phyloP scores from a whole-genome alignment of 805 yeast genomes.

The Candida nemodendra region DNA sequence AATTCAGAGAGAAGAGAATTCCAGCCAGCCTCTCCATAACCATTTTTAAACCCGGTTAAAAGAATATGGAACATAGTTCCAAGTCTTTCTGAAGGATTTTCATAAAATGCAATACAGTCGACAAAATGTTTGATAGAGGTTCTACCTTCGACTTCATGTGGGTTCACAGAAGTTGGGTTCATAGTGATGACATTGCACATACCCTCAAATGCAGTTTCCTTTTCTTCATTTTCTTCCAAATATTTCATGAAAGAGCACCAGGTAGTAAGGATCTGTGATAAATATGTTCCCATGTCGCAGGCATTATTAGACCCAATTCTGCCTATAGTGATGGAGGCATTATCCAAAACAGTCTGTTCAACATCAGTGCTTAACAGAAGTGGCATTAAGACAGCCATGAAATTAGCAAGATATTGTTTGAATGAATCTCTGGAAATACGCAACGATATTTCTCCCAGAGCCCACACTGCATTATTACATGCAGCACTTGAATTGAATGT shows the following conservation, averaged over 20 bases:
- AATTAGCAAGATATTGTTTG: conserved; percentile 51
- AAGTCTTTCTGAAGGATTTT: conserved; percentile 48
- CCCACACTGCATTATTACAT: conserved; percentile 90
- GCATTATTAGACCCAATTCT: conserved; percentile 71
- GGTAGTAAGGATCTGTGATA: conserved; percentile 53
- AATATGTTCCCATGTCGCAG: conserved; percentile 53
- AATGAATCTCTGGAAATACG: conserved; percentile 47
- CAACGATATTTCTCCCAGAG: conserved; percentile 82
- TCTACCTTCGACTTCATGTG: conserved; percentile 44
- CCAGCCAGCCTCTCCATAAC: conserved; percentile 43
- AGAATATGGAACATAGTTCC: conserved; percentile 44
- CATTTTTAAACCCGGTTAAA: conserved; percentile 42
- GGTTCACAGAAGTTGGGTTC: conserved; percentile 64
- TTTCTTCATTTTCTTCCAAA: conserved; percentile 80
- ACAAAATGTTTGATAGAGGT: conserved; percentile 52
- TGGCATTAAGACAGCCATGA: conserved; percentile 57
- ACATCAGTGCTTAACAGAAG: conserved; percentile 54
- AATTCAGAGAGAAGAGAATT: conserved; percentile 20
- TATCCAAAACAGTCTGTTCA: conserved; percentile 70
- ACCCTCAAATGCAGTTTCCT: conserved; percentile 83
- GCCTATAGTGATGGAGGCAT: conserved; percentile 87
- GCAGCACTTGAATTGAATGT: conserved; percentile 55
- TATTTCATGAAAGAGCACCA: conserved; percentile 74
- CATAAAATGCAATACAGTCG: conserved; percentile 57
- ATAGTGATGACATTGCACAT: conserved; percentile 64